Percentiles rank a stretch among this genome's conserved stretches.
Conservation (phyloP, 495 filamentous ascomycete genomes). For the Cercophora samala region DNA sequence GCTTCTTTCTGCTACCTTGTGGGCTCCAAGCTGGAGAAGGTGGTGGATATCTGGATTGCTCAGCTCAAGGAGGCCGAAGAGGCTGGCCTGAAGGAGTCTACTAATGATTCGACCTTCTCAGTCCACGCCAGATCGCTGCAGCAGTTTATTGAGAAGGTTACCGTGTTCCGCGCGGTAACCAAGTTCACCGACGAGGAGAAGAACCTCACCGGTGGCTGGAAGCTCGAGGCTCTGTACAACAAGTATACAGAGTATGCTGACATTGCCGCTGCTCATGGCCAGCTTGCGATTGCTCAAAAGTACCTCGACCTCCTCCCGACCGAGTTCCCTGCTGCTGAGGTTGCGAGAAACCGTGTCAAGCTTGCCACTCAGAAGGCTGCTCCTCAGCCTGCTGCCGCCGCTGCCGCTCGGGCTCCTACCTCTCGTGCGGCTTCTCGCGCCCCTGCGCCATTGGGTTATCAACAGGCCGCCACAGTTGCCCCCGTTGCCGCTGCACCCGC, state of each 20-base stretch:
- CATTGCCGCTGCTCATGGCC: conserved; percentile 85
- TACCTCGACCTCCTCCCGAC: conserved; percentile 86
- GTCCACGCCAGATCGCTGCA: conserved; percentile 87
- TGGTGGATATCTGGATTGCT: conserved; percentile 86
- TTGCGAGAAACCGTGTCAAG: conserved; percentile 81
- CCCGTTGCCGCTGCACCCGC: conserved; percentile 31
- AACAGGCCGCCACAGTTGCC: conserved; percentile 36
- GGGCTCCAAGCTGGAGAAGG: conserved; percentile 95
- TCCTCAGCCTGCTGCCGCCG: conserved; percentile 31
- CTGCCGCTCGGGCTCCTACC: conserved; percentile 27
- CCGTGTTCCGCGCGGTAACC: conserved; percentile 89
- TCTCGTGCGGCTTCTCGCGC: conserved; percentile 32
- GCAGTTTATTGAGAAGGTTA: conserved; percentile 96
- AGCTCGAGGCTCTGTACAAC: conserved; percentile 81
- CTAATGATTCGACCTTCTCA: conserved; percentile 78
- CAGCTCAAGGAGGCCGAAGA: conserved; percentile 82
- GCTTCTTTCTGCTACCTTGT: conserved; percentile 94
- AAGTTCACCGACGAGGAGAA: conserved; percentile 83
- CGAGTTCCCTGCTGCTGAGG: conserved; percentile 82
- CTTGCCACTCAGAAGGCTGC: conserved; percentile 72
- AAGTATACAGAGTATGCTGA: conserved; percentile 98
- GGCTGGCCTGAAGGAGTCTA: conserved; percentile 61
- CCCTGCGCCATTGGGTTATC: conserved; percentile 38
- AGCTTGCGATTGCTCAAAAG: conserved; percentile 79
- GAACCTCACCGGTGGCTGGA: conserved; percentile 72